Base-by-base conservation (phyloP, 1,284 basidiomycete genomes). In the Tetrapyrgos nigripes region DNA sequence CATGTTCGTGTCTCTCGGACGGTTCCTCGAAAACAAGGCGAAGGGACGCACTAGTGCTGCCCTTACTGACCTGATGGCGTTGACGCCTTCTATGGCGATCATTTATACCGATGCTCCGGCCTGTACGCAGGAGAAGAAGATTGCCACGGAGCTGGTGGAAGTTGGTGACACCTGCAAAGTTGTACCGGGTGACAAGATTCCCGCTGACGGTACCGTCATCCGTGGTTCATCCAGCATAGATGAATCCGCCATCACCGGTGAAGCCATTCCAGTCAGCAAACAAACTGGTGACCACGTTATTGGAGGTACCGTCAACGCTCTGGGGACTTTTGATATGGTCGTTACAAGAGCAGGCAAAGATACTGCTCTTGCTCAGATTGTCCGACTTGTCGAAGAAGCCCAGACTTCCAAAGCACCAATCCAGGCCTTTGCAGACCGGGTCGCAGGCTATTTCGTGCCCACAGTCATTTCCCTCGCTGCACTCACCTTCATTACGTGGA, bases 321-420 rank as follows among this genome's bases (percentile, higher is more conserved):
- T 95, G 3, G 97, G 97, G 11, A 94, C 95, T 0, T 93, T 99
- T 73, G 95, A 99, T 71, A 96, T 99, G 89, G 76, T 89, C 31
- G 95, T 99, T 64, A 96, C 93, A 1, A 91, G 96, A 23, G 95
- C 97, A 1, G 97, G 97, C 50, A 92, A 95, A 67, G 96, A 99
- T 71, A 98, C 97, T 0, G 94, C 96, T 0, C 84, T 99, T 4
- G 85, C 94, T 2, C 97, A 99, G 77, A 98, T 99, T 63, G 97
- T 99, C 62, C 89, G 89, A 68, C 89, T 99, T 57, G 97, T 99
- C 61, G 95, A 98, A 71, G 96, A 99, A 53, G 97, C 97, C 0
- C 97, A 99, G 76, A 98, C 96, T 1, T 92, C 89, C 62, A 99
- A 99, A 75, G 97, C 97, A 1, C 97, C 97, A 3, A 98, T 99